These are phyloP conservation scores for Candida smagusa DNA, from an alignment of 1,139 yeast species.

Conservation along the genomic window DNA sequence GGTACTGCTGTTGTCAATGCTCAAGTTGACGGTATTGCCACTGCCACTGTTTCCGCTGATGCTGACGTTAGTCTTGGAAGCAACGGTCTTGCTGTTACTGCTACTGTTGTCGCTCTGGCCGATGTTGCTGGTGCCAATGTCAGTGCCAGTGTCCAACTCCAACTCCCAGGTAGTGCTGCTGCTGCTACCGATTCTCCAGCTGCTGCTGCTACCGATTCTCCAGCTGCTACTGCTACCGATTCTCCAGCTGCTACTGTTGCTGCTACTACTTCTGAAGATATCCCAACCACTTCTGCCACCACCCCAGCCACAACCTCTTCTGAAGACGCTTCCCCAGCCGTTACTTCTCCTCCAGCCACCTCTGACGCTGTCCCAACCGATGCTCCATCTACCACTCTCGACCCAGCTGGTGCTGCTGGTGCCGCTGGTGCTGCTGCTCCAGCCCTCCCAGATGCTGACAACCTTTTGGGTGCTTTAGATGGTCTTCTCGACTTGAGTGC, in stretches of 20 bases:
- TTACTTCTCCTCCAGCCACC: constrained; percentile 6
- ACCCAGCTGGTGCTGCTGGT: background rate
- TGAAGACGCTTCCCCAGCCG: constrained; percentile 14
- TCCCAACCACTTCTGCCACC: constrained; percentile 4
- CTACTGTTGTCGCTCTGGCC: constrained; percentile 3
- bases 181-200: background rate
- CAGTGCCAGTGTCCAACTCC: constrained; percentile 1
- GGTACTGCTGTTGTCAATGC: constrained; percentile 1
- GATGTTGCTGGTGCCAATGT: constrained; percentile 1
- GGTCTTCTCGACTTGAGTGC: background rate
- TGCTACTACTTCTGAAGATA: background rate
- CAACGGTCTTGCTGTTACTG: constrained; percentile 1
- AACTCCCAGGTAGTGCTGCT: background rate
- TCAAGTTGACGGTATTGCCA: background rate
- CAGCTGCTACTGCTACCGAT: constrained; percentile 2
- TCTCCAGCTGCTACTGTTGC: constrained; percentile 4
- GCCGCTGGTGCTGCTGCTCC: background rate
- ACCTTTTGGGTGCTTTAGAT: too few species aligned
- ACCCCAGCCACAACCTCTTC: constrained; percentile 10
- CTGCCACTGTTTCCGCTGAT: background rate
- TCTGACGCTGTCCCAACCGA: background rate
- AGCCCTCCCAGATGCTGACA: too few species aligned
- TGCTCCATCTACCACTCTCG: background rate
- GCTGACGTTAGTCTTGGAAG: background rate
- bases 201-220: background rate